Conservation (phyloP, 1,139 yeast genomes). For the Candida sanyaensis region DNA sequence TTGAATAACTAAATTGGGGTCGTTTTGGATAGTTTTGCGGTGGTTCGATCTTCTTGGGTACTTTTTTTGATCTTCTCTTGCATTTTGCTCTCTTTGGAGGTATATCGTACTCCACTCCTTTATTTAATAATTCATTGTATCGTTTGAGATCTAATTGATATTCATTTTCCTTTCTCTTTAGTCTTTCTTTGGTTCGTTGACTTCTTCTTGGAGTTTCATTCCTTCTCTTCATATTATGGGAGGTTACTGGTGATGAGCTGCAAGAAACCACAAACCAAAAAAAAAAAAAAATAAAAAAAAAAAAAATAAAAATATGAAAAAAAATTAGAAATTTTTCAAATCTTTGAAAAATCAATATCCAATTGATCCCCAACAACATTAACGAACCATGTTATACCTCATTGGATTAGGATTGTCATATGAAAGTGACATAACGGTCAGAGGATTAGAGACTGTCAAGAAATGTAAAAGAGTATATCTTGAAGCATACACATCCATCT, state of each 20-base stretch:
- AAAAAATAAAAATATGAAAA: no score
- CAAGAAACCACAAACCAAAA: no score
- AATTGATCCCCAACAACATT: neutral
- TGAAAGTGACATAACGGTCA: conserved; percentile 87
- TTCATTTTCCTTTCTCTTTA: conserved; percentile 2
- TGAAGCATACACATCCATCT: conserved; percentile 92
- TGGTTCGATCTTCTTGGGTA: conserved; percentile 11
- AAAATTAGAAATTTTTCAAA: no score
- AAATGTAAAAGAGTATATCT: conserved; percentile 85
- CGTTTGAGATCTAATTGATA: conserved; percentile 21
- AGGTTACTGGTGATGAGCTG: neutral
- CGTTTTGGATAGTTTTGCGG: conserved; percentile 1
- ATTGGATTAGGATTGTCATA: conserved; percentile 92
- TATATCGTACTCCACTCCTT: conserved; percentile 26
- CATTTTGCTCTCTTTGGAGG: conserved; percentile 22
- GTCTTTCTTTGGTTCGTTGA: neutral
- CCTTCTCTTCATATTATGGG: conserved; percentile 4
- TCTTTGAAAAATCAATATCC: no score
- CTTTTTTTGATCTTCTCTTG: neutral
- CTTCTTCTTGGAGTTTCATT: neutral
- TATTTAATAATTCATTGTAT: conserved; percentile 20
- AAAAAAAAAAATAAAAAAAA: no score
- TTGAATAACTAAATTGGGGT: neutral
- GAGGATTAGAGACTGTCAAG: conserved; percentile 84
- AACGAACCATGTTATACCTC: conserved; percentile 64